These are phyloP conservation scores for Aurantiochytrium sp. DNA, from an alignment of 108 stramenopile species.

Conservation along the genomic window DNA sequence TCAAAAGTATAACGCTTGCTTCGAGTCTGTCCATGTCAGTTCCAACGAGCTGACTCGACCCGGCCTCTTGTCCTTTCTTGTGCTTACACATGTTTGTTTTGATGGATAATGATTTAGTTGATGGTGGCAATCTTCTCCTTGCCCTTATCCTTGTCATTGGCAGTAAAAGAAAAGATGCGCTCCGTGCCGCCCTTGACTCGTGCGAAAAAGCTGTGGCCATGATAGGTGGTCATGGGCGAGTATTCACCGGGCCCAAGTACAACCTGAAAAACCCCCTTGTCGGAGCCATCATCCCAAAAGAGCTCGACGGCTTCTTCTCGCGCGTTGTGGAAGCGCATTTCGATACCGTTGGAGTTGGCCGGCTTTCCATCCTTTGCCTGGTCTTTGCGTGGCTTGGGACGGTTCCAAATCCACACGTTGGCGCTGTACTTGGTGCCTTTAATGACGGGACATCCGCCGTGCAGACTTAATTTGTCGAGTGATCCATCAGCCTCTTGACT, in stretches of 20 bases:
- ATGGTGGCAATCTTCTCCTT: too few species aligned
- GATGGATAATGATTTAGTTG: too few species aligned
- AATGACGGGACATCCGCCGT: conserved; percentile 81
- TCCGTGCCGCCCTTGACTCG: too few species aligned
- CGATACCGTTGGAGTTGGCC: background rate
- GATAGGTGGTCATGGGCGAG: background rate
- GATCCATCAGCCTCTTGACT: conserved; percentile 47
- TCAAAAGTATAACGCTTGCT: too few species aligned
- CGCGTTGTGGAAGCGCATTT: background rate
- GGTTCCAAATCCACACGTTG: conserved; percentile 82
- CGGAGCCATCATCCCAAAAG: background rate
- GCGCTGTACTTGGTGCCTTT: conserved; percentile 80
- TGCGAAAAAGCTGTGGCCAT: background rate
- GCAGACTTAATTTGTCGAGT: conserved; percentile 56
- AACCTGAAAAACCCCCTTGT: background rate
- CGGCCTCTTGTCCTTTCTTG: too few species aligned
- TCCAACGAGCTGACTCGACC: too few species aligned
- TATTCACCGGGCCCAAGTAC: background rate
- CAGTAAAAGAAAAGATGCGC: too few species aligned
- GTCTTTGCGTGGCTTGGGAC: background rate
- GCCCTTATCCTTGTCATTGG: too few species aligned
- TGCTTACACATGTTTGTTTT: too few species aligned
- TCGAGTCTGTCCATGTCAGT: too few species aligned
- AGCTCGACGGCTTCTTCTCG: background rate
- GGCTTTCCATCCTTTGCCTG: background rate